Base-by-base conservation (phyloP, 768 basidiomycete species). In the Paxillus ammoniavirescens region DNA sequence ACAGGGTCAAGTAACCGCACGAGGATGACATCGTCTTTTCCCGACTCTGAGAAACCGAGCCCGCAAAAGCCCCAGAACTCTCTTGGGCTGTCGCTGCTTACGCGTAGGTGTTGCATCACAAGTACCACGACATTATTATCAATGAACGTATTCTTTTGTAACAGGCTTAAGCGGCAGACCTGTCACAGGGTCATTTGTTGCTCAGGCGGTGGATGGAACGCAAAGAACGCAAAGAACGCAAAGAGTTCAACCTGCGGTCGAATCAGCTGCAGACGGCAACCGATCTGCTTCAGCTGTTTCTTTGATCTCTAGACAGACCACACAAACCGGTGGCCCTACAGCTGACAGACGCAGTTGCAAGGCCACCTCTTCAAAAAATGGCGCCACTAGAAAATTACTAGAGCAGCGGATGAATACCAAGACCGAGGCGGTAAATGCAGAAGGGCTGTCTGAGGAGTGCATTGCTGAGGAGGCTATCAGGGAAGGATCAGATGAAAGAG, bases 91-190 rank as follows among this genome's bases (percentile, higher is more conserved):
- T 43, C 50, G 30, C 46, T 67, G 35, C 33, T 65, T 15, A 65
- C 65, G 7, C 64, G 64, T 67, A 60, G 17, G 65, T 50, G 47
- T 46, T 26, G 8, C 64, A 51, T 36, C 23, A 30, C 10, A 41
- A 44, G 38, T 6, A 10, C 14, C 14, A 31, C 23, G 1, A 3
- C 12, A 17, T 17, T 40, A 36, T 50, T n/a, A 38, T 45, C 33
- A 44, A 36, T 37, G 9, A 28, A 40, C 17, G 1, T 13, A 35
- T 47, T 33, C 41, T 28, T 47, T 48, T 17, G 35, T 35, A 52
- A 36, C 33, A 67, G 65, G 65, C 23, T 28, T 53, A 15, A 65
- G 65, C 37, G 47, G 57, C 18, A 59, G 43, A 44, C 14, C 17
- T 18, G 18, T 17, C 31, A 8, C 26, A 18, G 28, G 35, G 10